phyloP scores from a whole-genome alignment of 331 rosid genomes.

The Acacia concinna region DNA sequence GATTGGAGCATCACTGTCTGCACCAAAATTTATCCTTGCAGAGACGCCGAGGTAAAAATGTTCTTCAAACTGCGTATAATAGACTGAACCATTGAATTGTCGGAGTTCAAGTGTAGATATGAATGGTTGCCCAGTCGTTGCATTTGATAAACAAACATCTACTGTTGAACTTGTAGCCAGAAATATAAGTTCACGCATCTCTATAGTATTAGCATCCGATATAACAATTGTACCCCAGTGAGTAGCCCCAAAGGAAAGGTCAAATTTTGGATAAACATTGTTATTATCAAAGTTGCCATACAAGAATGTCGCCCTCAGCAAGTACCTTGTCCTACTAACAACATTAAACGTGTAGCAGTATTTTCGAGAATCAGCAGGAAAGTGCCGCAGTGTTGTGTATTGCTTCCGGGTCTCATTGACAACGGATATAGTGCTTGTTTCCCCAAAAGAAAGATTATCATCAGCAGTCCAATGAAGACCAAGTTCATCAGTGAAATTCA shows the following conservation, averaged over 20 bases:
- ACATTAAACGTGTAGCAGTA: constrained; percentile 82
- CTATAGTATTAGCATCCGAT: constrained; percentile 69
- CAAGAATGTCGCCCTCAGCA: constrained; percentile 79
- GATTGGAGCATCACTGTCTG: constrained; percentile 69
- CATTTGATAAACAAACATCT: constrained; percentile 91
- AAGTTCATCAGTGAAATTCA: constrained; percentile 66
- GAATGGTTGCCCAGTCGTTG: constrained; percentile 93
- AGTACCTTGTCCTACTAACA: constrained; percentile 84
- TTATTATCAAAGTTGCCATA: constrained; percentile 87
- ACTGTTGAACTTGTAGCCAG: constrained; percentile 72
- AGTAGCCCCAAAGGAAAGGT: constrained; percentile 89
- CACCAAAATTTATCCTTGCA: constrained; percentile 96
- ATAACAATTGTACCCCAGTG: constrained; percentile 91
- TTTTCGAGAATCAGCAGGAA: constrained; percentile 90
- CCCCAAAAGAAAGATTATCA: constrained; percentile 52
- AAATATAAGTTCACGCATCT: constrained; percentile 78
- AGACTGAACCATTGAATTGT: constrained; percentile 87
- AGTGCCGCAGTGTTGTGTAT: constrained; percentile 67
- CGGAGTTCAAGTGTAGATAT: constrained; percentile 94
- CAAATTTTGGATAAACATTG: constrained; percentile 89
- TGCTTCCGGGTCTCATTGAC: constrained; percentile 69
- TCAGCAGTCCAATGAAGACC: constrained; percentile 81
- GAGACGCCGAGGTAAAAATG: constrained; percentile 86
- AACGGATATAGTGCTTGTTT: constrained; percentile 52
- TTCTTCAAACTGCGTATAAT: constrained; percentile 63